Evolutionary conservation across 768 basidiomycete genomes (phyloP).

Genomic region (Phlebiopsis gigantea): DNA sequence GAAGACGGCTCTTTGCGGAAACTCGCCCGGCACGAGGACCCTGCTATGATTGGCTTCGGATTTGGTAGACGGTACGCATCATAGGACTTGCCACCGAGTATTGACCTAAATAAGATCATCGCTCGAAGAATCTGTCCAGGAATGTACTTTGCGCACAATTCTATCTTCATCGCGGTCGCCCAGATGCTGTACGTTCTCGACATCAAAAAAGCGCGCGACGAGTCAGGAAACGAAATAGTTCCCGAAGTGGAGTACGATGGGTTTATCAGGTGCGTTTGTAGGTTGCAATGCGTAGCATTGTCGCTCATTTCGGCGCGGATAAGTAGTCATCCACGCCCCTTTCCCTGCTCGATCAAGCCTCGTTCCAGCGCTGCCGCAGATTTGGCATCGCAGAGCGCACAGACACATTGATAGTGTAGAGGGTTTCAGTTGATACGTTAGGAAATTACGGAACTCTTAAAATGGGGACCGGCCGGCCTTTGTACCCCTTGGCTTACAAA

Average conservation of each 20-base stretch:
- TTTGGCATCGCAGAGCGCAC: slow-evolving; percentile 1
- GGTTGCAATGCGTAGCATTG: too few relatives aligned
- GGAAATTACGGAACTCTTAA: too few relatives aligned
- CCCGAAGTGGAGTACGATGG: slow-evolving; percentile 20
- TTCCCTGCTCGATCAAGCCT: slow-evolving; percentile 16
- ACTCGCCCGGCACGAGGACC: slow-evolving; percentile 18
- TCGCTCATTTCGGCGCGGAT: neutral
- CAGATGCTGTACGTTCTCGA: slow-evolving; percentile 21
- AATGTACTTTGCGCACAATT: slow-evolving; percentile 22
- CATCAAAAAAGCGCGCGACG: slow-evolving; percentile 18
- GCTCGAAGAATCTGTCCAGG: slow-evolving; percentile 25
- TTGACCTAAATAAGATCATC: neutral
- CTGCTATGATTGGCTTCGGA: slow-evolving; percentile 16
- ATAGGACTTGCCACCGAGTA: neutral
- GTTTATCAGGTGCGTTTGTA: slow-evolving; percentile 17
- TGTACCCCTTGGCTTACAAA: too few relatives aligned
- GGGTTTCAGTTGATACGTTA: too few relatives aligned
- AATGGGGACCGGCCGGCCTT: too few relatives aligned
- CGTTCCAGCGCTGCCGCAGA: slow-evolving; percentile 14
- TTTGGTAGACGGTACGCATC: slow-evolving; percentile 18
- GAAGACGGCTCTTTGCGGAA: slow-evolving; percentile 6
- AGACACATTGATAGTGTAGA: too few relatives aligned
- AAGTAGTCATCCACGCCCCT: slow-evolving; percentile 8
- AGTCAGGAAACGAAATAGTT: slow-evolving; percentile 18
- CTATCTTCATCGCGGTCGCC: slow-evolving; percentile 23